Evolutionary conservation across 2,329 filamentous ascomycete species (phyloP), one percentile per base, ranked within the genome.

Genomic region (Ceratocystis harringtonii): DNA sequence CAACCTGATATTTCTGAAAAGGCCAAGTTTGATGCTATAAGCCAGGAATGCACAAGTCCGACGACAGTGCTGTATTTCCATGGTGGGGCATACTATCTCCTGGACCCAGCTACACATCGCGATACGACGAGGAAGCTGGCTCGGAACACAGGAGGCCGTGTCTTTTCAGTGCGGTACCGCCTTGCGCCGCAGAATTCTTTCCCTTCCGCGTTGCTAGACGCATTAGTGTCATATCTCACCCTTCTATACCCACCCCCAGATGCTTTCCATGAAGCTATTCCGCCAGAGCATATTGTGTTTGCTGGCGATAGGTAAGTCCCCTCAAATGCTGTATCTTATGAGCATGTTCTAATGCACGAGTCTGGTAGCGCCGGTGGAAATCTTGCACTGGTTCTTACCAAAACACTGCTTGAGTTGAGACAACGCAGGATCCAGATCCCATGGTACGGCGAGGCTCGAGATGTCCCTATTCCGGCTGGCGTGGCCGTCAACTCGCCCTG

Each of bases 131-230:
- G 81, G 67, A 81, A 79, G 63, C 75, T 92, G 15, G 87, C 88
- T 25, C 84, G 85, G 71, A 72, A 85, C 66, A 86, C 83, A 0
- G 81, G 82, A 28, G 88, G 88, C 1, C 80, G 87, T 5, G 84
- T 84, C 48, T 88, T 89, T 75, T 85, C 81, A 36, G 84, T 92
- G 4, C 81, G 87, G 2, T 92, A 92, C 74, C 80, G 89, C 5
- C 80, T 94, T 2, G 83, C 87, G 12, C 89, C 89, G 0, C 86
- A 91, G 72, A 76, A 86, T 67, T 82, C 88, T 0, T 94, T 94
- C 72, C 89, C 89, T 0, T 78, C 86, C 0, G 87, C 88, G 1
- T 74, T 94, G 5, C 76, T 92, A 55, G 89, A 94, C 71, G 87
- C 82, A 1, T 75, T 92, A 8, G 78, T 86, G 41, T 84, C 87